Base-by-base conservation (phyloP, 2,329 filamentous ascomycete species). In the Phaeosphaeria sp. region DNA sequence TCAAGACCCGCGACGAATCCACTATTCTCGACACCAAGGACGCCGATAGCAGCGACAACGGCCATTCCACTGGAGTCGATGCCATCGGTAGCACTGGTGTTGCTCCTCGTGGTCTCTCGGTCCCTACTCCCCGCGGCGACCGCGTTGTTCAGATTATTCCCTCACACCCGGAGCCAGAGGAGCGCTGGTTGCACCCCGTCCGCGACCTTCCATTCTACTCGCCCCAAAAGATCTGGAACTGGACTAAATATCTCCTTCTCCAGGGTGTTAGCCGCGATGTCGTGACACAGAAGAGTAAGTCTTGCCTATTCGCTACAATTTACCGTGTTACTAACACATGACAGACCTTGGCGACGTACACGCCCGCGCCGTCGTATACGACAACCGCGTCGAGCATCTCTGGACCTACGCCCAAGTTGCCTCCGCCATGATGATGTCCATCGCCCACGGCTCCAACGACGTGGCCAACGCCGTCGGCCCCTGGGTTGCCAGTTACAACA, bases 401-500 rank as follows among this genome's bases (percentile, higher is more conserved):
- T 71, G 67, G 60, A 68, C 82, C 2, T 84, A 83, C 64, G 73
- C 83, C 30, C 83, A 85, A 71, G 71, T 85, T 52, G 63, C 83
- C 43, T 83, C 67, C 21, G 69, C 67, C 8, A 68, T 65, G 55
- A 72, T 67, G 56, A 66, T 67, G 25, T 71, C 67, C 4, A 69
- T 82, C 53, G 83, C 83, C 1, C 83, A 92, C 79, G 89, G 89
- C 53, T 88, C 89, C 71, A 92, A 92, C 73, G 89, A 92, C 50
- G 59, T 72, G 53, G 65, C 63, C 6, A 71, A 72, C 65, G 65
- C 69, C 18, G 64, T 70, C 30, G 68, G 68, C 15, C 64, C 65
- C 44, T 72, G 67, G 68, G 67, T 64, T 48, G 67, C 64, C 40
- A 65, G 57, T 51, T 72, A 72, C 60, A 55, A 57, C 27, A 67